phyloP scores from a whole-genome alignment of 805 yeast species.

The Candida golubevii region DNA sequence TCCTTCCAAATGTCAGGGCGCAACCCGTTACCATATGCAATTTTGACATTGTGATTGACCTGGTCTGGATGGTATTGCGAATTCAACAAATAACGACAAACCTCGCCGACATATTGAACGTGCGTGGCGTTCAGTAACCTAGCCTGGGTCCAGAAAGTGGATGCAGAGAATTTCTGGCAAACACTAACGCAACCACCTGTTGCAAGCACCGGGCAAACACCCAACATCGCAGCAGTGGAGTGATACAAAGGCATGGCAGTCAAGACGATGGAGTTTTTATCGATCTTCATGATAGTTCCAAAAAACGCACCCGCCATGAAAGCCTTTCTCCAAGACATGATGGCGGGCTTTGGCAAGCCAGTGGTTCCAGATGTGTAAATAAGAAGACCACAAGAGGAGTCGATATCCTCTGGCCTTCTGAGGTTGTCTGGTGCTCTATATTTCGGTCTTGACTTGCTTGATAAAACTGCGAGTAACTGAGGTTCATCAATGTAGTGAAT shows the following conservation, averaged over 20 bases:
- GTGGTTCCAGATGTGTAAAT: constrained; percentile 94
- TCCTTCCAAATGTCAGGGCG: constrained; percentile 84
- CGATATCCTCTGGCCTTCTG: constrained; percentile 56
- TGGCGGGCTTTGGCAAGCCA: constrained; percentile 91
- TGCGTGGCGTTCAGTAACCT: constrained; percentile 67
- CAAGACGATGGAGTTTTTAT: constrained; percentile 55
- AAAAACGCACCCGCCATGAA: constrained; percentile 67
- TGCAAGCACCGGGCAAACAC: constrained; percentile 61
- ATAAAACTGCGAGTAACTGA: constrained; percentile 40
- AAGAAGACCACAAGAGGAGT: constrained; percentile 61
- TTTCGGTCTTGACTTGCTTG: constrained; percentile 39
- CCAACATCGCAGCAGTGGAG: constrained; percentile 87
- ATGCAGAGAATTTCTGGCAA: constrained; percentile 76
- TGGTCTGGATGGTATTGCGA: constrained; percentile 66
- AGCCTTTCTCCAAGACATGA: constrained; percentile 86
- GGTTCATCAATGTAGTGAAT: constrained; percentile 51
- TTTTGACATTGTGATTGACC: constrained; percentile 50
- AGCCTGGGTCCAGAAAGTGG: constrained; percentile 88
- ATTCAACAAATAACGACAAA: constrained; percentile 77
- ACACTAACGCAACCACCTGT: constrained; percentile 75
- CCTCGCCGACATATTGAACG: constrained; percentile 92
- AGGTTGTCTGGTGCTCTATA: constrained; percentile 52
- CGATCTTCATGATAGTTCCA: constrained; percentile 62
- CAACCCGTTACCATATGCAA: constrained; percentile 89
- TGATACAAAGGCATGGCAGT: constrained; percentile 96